Evolutionary conservation across 441 rosid genomes (phyloP), one percentile per base, ranked within the genome.

Genomic region (Biscutella auriculata): DNA sequence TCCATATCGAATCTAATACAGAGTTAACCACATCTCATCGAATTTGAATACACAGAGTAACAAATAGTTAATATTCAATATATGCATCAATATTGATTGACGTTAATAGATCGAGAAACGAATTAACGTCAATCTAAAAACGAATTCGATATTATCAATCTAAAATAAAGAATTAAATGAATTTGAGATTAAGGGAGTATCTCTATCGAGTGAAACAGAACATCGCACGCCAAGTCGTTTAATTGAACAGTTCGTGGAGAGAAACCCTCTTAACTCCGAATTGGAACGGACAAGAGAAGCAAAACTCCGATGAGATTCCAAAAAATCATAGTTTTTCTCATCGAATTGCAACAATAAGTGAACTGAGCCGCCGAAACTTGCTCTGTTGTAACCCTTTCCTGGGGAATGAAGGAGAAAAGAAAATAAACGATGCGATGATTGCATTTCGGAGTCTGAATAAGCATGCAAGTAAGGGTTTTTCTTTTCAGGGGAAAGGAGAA

Each of bases 331-430:
- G 53, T 33, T 10, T 33, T 27, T 60, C 19, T 63, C 66, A 0
- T 70, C 57, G 41, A 64, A 36, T 23, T 44, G 44, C 5, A 9
- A 26, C 14, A 53, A 58, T 8, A 51, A 17, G 52, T 51, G 66
- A 56, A 68, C 10, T 53, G 50, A 46, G 68, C 57, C 54, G 58
- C 64, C 68, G 49, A 42, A 48, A 68, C 53, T 47, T 3, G 42
- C 54, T 56, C 54, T 57, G 35, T 30, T 50, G 44, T 35, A 35
- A 68, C 39, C 14, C 19, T 49, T 75, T 25, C 62, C 67, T 9
- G 67, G 75, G 19, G 79, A 71, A 14, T 62, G 76, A 60, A 68
- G 70, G 7, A 81, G 69, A 41, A 86, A 82, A 57, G 80, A 74
- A 57, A 87, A 55, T 8, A 82, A 30, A 13, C 87, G 77, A 53